phyloP scores from a whole-genome alignment of 768 basidiomycete species.

The Boletus insuetus region DNA sequence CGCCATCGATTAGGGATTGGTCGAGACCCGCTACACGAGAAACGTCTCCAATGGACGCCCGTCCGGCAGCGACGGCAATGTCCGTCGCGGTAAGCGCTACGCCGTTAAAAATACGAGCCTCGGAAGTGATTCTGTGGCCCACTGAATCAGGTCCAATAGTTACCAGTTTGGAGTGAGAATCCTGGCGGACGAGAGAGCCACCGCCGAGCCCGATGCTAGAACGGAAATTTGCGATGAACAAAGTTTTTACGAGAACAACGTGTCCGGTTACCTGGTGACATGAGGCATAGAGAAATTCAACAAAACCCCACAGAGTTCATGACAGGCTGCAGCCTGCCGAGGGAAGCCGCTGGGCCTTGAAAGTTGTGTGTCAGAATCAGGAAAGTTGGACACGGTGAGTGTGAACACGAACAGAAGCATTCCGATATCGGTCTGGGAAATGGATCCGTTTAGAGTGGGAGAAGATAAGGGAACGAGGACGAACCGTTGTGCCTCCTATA shows the following conservation, averaged over 20 bases:
- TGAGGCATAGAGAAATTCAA: constrained; percentile 63
- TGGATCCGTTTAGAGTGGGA: constrained; percentile 11
- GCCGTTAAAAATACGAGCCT: constrained; percentile 57
- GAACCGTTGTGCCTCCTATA: constrained; percentile 58
- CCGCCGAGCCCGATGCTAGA: constrained; percentile 61
- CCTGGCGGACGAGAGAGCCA: constrained; percentile 49
- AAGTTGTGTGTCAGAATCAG: constrained; percentile 11
- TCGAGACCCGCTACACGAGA: constrained; percentile 23
- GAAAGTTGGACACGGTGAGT: background rate
- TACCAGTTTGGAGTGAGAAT: constrained; percentile 35
- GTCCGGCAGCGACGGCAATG: constrained; percentile 44
- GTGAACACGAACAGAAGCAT: constrained; percentile 42
- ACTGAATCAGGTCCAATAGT: constrained; percentile 66
- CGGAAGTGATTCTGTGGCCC: constrained; percentile 49
- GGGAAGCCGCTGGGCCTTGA: constrained; percentile 53
- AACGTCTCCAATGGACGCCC: constrained; percentile 30
- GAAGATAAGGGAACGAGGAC: constrained; percentile 12
- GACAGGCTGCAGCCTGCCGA: constrained; percentile 59
- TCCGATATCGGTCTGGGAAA: constrained; percentile 51
- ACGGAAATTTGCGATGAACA: constrained; percentile 1
- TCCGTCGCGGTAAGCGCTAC: constrained; percentile 59
- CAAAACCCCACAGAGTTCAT: constrained; percentile 58
- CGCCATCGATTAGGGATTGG: constrained; percentile 30
- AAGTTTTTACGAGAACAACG: background rate
- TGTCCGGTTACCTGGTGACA: constrained; percentile 35